Percentiles rank a stretch among this genome's conserved stretches.
Conservation (phyloP, 306 rosid species). For the Cotoneaster glaucophyllus region DNA sequence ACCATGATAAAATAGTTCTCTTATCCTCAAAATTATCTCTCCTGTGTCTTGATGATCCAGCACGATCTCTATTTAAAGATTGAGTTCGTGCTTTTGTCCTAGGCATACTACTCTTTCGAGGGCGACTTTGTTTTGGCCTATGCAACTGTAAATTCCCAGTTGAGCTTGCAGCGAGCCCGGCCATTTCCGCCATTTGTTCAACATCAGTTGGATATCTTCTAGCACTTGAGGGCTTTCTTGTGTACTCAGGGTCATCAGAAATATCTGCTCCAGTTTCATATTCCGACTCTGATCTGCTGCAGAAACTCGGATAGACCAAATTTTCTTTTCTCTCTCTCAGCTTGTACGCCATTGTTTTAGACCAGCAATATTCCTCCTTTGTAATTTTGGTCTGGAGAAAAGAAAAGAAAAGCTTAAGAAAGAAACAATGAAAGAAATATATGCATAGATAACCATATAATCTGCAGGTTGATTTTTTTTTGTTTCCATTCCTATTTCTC, state of each 20-base stretch:
- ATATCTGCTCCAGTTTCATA: neutral
- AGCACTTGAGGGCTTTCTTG: neutral
- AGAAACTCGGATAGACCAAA: neutral
- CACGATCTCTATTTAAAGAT: neutral
- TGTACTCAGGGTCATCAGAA: neutral
- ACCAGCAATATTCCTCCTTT: neutral
- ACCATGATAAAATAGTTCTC: constrained; percentile 32
- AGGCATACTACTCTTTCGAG: neutral
- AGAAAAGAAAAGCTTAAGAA: neutral
- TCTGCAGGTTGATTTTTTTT: neutral
- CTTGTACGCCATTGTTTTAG: neutral
- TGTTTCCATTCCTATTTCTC: neutral
- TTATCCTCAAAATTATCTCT: neutral
- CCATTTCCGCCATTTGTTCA: neutral
- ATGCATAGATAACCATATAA: neutral
- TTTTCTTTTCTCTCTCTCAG: neutral
- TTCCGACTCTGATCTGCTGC: neutral
- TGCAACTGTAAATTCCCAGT: neutral
- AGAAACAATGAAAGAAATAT: neutral
- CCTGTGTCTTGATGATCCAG: no score
- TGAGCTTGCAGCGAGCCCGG: neutral
- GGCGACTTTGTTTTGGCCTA: neutral
- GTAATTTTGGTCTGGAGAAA: neutral
- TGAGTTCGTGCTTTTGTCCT: neutral
- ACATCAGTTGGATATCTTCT: neutral